phyloP scores from a whole-genome alignment of 2,329 filamentous ascomycete genomes.

The Trichoderma afroharzianum region DNA sequence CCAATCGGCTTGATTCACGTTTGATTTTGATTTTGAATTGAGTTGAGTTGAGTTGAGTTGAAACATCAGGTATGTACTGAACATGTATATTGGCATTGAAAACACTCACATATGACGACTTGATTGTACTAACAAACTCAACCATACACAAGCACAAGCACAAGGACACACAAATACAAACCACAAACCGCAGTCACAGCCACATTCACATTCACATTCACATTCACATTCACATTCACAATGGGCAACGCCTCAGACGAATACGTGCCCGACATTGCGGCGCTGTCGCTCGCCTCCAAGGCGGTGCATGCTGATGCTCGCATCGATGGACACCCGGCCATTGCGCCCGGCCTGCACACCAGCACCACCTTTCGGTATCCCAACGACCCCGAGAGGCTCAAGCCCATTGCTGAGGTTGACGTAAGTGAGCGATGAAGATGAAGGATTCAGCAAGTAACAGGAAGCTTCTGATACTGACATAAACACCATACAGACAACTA shows the following conservation, averaged over 20 bases:
- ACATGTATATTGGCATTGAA: no score
- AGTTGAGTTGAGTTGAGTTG: not conserved
- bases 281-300: conserved; percentile 58
- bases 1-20: fast-evolving
- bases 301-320: conserved; percentile 80
- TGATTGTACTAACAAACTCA: not conserved
- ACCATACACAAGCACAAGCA: not conserved
- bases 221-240: not conserved
- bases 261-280: conserved; percentile 10
- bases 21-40: no score
- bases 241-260: not conserved
- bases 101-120: no score
- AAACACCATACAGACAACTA: not conserved
- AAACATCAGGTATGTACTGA: not conserved
- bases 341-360: conserved; percentile 85
- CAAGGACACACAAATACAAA: not conserved
- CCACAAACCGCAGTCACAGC: not conserved
- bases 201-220: no score
- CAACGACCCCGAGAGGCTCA: conserved; percentile 63
- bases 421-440: conserved; percentile 41
- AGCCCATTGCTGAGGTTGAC: conserved; percentile 35
- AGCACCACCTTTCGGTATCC: conserved; percentile 88
- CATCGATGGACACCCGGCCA: conserved; percentile 69
- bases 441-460: not conserved
- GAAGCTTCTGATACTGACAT: not conserved